Percentiles rank a stretch among this genome's conserved stretches.
These are phyloP conservation scores for Fusarium concolor DNA, from an alignment of 2,329 filamentous ascomycete species.

Conservation along the genomic window DNA sequence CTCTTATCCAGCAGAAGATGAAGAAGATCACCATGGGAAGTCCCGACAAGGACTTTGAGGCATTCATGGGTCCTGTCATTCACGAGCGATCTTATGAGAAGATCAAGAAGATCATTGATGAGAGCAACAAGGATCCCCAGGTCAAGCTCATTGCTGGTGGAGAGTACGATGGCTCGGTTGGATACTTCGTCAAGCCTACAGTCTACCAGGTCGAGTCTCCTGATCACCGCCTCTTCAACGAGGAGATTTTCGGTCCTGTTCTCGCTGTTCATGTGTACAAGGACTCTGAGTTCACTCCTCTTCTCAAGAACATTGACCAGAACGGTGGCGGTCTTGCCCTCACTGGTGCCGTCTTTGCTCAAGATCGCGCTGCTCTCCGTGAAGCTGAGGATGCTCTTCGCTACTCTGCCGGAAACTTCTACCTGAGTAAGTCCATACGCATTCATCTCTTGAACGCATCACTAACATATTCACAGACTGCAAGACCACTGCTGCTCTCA, in stretches of 20 bases:
- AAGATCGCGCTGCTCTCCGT: slow-evolving; percentile 59
- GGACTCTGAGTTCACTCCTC: slow-evolving; percentile 62
- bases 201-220: slow-evolving; percentile 81
- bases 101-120: slow-evolving; percentile 79
- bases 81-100: slow-evolving; percentile 85
- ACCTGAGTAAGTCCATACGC: slow-evolving; percentile 54
- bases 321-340: slow-evolving; percentile 58
- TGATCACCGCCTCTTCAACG: slow-evolving; percentile 77
- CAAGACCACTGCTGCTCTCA: slow-evolving; percentile 67
- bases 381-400: slow-evolving; percentile 63
- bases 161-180: slow-evolving; percentile 79
- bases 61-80: slow-evolving; percentile 88
- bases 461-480: slow-evolving; percentile 51
- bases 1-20: slow-evolving; percentile 73
- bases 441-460: accelerated
- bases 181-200: slow-evolving; percentile 86
- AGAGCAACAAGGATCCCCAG: slow-evolving; percentile 78
- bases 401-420: slow-evolving; percentile 68
- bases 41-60: slow-evolving; percentile 74
- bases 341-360: slow-evolving; percentile 63
- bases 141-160: slow-evolving; percentile 81
- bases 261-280: slow-evolving; percentile 81
- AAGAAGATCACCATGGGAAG: slow-evolving; percentile 76
- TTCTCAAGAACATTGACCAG: slow-evolving; percentile 54
- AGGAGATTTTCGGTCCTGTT: slow-evolving; percentile 86